phyloP scores from a whole-genome alignment of 768 basidiomycete species.

The Boletus sp. region DNA sequence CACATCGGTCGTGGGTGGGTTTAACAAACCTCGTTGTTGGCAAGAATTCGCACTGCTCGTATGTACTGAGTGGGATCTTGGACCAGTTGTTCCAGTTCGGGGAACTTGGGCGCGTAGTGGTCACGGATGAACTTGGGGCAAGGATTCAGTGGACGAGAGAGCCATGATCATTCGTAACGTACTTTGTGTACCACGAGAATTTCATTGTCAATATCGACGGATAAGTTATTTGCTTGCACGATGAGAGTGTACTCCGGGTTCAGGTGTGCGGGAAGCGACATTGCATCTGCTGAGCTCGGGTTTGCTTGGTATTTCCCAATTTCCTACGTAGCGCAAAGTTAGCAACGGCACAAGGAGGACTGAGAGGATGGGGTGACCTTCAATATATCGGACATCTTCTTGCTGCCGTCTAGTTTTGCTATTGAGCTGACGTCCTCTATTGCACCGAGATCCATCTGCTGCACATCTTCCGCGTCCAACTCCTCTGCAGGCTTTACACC shows the following conservation, averaged over 20 bases:
- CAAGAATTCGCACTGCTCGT: conserved; percentile 83
- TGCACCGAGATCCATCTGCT: conserved; percentile 84
- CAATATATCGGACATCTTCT: conserved; percentile 83
- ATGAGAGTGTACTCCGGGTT: conserved; percentile 97
- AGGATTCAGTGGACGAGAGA: conserved; percentile 8
- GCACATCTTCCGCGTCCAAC: conserved; percentile 90
- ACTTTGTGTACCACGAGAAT: conserved; percentile 96
- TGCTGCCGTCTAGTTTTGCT: conserved; percentile 86
- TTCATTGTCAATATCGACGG: conserved; percentile 98
- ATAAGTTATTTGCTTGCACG: conserved; percentile 96
- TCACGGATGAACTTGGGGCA: conserved; percentile 86
- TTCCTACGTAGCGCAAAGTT: conserved; percentile 51
- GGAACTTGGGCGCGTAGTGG: conserved; percentile 93
- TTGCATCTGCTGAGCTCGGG: conserved; percentile 76
- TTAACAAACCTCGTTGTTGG: conserved; percentile 67
- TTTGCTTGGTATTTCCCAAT: conserved; percentile 82
- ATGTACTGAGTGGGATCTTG: conserved; percentile 91
- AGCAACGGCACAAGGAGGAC: neutral
- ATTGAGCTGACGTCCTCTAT: conserved; percentile 87
- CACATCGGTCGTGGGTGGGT: neutral
- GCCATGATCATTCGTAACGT: conserved; percentile 15
- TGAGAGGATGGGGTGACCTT: conserved; percentile 46
- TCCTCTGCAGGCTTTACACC: conserved; percentile 95
- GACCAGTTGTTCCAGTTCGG: conserved; percentile 94
- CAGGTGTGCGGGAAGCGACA: conserved; percentile 77